Percentiles rank a stretch among this genome's conserved stretches.
Evolutionary conservation across 768 basidiomycete species (phyloP).

Genomic region (Boletus reticuloceps): DNA sequence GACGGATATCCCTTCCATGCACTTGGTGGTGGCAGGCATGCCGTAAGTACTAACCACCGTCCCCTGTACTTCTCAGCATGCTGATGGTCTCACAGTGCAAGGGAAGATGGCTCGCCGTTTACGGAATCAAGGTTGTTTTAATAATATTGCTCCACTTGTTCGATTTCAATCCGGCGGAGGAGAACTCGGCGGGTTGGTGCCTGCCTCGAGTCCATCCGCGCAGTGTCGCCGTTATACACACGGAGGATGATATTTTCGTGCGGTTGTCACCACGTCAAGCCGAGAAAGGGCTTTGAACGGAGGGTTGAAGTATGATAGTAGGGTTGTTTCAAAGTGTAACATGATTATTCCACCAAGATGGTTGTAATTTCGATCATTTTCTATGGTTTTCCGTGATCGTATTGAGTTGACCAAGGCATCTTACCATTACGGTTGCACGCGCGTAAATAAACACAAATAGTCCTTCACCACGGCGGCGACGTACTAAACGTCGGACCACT

Average conservation of each 20-base stretch:
- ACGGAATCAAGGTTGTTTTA: constrained; percentile 18
- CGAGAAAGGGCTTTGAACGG: neutral
- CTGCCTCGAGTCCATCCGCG: constrained; percentile 10
- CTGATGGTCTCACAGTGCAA: constrained; percentile 14
- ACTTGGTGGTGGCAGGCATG: constrained; percentile 17
- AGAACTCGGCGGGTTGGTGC: constrained; percentile 1
- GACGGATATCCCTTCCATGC: constrained; percentile 12
- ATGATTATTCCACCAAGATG: neutral
- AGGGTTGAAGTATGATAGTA: too few species aligned
- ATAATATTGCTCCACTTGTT: constrained; percentile 18
- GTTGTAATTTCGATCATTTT: too few species aligned
- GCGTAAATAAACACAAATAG: constrained; percentile 14
- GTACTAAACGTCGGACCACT: neutral
- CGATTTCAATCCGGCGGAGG: constrained; percentile 3
- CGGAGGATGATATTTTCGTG: constrained; percentile 16
- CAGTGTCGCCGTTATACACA: constrained; percentile 15
- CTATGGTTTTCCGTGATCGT: neutral
- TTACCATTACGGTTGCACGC: too few species aligned
- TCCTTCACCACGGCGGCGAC: constrained; percentile 6
- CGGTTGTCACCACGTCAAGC: constrained; percentile 2
- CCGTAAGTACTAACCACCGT: constrained; percentile 6
- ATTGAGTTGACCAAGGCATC: neutral
- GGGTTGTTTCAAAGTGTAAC: too few species aligned
- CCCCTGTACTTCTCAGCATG: neutral
- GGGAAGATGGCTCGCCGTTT: constrained; percentile 23